These are phyloP conservation scores for Scheffersomyces stipitis DNA, from an alignment of 805 yeast genomes.

Conservation along the genomic window DNA sequence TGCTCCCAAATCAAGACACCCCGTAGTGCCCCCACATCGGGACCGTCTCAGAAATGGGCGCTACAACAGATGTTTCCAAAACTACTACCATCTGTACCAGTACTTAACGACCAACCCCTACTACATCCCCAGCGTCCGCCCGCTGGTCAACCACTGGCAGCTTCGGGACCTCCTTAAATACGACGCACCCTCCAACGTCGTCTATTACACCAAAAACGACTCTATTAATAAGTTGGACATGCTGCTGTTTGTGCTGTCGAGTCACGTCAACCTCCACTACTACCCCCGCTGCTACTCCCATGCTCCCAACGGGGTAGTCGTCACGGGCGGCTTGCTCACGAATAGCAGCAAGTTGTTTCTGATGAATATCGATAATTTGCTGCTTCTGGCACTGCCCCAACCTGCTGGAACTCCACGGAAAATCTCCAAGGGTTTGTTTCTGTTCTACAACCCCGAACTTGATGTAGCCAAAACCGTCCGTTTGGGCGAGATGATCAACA, in stretches of 20 bases:
- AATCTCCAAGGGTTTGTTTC: slow-evolving; percentile 62
- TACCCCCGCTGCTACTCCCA: slow-evolving; percentile 68
- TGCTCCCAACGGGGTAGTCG: slow-evolving; percentile 50
- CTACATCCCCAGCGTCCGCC: slow-evolving; percentile 30
- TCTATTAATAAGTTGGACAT: slow-evolving; percentile 32
- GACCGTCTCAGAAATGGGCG: neutral
- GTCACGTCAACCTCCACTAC: slow-evolving; percentile 54
- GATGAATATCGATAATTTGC: slow-evolving; percentile 22
- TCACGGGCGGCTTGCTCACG: slow-evolving; percentile 49
- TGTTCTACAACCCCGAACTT: slow-evolving; percentile 53
- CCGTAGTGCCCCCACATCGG: neutral
- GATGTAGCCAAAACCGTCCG: slow-evolving; percentile 50
- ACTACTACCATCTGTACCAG: slow-evolving; percentile 40
- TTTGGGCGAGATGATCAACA: slow-evolving; percentile 81
- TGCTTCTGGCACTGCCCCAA: slow-evolving; percentile 5
- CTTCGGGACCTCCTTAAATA: slow-evolving; percentile 69
- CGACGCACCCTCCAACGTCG: slow-evolving; percentile 39
- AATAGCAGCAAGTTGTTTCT: slow-evolving; percentile 33
- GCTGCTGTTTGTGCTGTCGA: slow-evolving; percentile 10
- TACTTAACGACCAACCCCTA: slow-evolving; percentile 36
- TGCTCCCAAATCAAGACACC: neutral
- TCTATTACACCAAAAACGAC: slow-evolving; percentile 61
- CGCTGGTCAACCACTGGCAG: slow-evolving; percentile 68
- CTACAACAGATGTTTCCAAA: slow-evolving; percentile 37
- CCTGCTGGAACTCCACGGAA: slow-evolving; percentile 10